These are phyloP conservation scores for Fusarium sp. DNA, from an alignment of 2,329 filamentous ascomycete genomes.

Conservation along the genomic window DNA sequence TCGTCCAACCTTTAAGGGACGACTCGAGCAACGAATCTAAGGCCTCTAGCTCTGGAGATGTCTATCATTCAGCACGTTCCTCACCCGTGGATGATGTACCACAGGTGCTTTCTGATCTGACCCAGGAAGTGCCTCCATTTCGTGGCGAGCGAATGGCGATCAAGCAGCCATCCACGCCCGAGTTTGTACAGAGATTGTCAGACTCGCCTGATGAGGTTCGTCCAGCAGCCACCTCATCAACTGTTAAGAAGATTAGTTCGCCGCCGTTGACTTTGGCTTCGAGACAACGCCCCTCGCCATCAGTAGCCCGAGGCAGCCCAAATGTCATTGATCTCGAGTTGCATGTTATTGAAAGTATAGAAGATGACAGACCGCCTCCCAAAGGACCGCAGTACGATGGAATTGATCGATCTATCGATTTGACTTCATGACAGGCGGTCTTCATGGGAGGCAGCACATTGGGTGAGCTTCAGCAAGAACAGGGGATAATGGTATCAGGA, in stretches of 20 bases:
- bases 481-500: not conserved
- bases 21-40: conserved; percentile 38
- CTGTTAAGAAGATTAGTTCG: conserved; percentile 26
- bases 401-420: conserved; percentile 48
- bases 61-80: conserved; percentile 41
- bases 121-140: conserved; percentile 9
- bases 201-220: conserved; percentile 21
- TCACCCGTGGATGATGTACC: conserved; percentile 34
- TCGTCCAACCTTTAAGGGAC: conserved; percentile 36
- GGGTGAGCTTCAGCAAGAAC: not conserved
- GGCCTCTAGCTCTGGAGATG: conserved; percentile 33
- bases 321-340: conserved; percentile 20
- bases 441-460: not conserved
- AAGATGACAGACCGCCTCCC: conserved; percentile 24
- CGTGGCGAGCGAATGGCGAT: not conserved
- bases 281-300: not conserved
- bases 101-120: conserved; percentile 27
- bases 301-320: not conserved
- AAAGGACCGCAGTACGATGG: conserved; percentile 50
- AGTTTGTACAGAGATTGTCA: conserved; percentile 36
- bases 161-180: conserved; percentile 7
- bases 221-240: conserved; percentile 14
- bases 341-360: conserved; percentile 34
- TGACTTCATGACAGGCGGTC: conserved; percentile 14
- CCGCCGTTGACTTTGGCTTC: conserved; percentile 17